A percentile compares a stretch with the other conserved stretches of the same genome.
phyloP scores from a whole-genome alignment of 129 eudicot species.

The Oenanthe sinensis region DNA sequence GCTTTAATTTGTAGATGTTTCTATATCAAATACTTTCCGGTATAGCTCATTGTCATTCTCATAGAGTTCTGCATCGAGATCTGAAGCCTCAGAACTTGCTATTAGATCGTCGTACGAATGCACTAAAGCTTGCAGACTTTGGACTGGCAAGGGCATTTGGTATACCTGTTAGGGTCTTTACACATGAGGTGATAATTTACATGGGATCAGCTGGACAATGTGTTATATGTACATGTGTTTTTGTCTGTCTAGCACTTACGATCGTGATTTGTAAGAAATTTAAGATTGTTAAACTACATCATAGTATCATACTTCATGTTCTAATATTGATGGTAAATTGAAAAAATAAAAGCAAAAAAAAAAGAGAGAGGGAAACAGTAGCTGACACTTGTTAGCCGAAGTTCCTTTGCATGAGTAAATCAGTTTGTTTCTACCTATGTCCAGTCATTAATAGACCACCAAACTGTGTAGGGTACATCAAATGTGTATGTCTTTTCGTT shows the following conservation, averaged over 20 bases:
- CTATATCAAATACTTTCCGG: slow-evolving; percentile 89
- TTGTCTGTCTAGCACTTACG: background rate
- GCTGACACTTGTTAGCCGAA: no score
- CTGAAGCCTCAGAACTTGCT: slow-evolving; percentile 92
- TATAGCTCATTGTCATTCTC: slow-evolving; percentile 92
- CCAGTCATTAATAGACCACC: background rate
- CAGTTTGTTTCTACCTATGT: background rate
- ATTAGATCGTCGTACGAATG: slow-evolving; percentile 83
- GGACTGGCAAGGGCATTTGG: slow-evolving; percentile 98
- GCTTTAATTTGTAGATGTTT: slow-evolving; percentile 52
- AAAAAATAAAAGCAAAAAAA: background rate
- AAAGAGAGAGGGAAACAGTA: background rate
- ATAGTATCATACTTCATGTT: background rate
- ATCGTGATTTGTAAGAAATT: background rate
- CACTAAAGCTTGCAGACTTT: slow-evolving; percentile 89
- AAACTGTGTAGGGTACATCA: background rate
- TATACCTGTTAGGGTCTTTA: slow-evolving; percentile 87
- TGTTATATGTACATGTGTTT: background rate
- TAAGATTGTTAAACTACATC: background rate
- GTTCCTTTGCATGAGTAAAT: background rate
- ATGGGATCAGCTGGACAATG: background rate
- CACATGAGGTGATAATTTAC: slow-evolving; percentile 67
- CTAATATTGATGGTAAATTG: background rate
- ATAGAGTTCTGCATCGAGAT: slow-evolving; percentile 91
- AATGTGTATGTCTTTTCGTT: background rate